Evolutionary conservation across 306 rosid genomes (phyloP).

Genomic region (Prunus davidiana): DNA sequence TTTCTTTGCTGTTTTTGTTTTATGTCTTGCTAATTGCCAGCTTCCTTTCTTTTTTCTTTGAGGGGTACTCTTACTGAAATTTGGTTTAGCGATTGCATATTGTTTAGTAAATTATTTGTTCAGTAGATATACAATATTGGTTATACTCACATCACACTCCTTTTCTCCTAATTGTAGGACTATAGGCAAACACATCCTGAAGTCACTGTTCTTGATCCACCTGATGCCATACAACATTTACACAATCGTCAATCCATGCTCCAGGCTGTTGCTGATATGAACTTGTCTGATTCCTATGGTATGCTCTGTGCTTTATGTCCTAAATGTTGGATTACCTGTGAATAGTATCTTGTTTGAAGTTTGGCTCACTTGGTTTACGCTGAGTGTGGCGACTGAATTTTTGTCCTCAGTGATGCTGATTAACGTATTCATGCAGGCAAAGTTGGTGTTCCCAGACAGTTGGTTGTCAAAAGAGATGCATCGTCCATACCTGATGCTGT

Average conservation of each 20-base stretch:
- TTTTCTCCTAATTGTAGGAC: slow-evolving; percentile 48
- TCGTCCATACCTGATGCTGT: slow-evolving; percentile 73
- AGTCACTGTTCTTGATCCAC: slow-evolving; percentile 93
- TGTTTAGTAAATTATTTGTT: neutral
- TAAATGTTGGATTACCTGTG: neutral
- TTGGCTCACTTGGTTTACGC: neutral
- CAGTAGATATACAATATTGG: neutral
- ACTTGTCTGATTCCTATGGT: slow-evolving; percentile 73
- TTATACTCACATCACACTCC: slow-evolving; percentile 5
- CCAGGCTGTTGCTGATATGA: slow-evolving; percentile 91
- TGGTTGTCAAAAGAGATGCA: slow-evolving; percentile 87
- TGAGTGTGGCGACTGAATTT: slow-evolving; percentile 2
- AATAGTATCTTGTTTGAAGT: slow-evolving; percentile 19
- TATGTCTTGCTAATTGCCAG: neutral
- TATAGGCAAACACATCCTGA: slow-evolving; percentile 81
- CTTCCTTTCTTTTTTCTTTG: neutral
- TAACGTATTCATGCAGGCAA: slow-evolving; percentile 44
- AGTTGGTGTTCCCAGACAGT: slow-evolving; percentile 74
- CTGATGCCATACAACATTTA: slow-evolving; percentile 83
- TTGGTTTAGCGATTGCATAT: neutral
- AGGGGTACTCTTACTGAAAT: neutral
- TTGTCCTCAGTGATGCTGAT: slow-evolving; percentile 4
- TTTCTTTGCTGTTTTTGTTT: neutral
- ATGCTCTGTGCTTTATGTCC: slow-evolving; percentile 16
- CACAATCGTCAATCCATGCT: slow-evolving; percentile 89